Evolutionary conservation across 495 filamentous ascomycete genomes (phyloP).

Genomic region (Trichoderma gamsii): DNA sequence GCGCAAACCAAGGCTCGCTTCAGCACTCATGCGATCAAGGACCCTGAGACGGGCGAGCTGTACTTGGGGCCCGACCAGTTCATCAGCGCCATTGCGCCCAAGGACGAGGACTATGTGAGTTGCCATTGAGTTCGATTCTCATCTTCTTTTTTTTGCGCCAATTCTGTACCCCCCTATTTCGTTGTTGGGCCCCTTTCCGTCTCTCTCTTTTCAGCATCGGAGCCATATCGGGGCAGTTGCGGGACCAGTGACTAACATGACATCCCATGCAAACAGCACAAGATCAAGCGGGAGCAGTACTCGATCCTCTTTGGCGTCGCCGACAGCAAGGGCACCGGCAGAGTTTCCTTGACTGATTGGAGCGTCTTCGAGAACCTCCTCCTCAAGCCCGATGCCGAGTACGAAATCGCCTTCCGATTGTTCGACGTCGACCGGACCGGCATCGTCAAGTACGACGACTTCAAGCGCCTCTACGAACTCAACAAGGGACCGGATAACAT

Average conservation of each 20-base stretch:
- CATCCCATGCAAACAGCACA: slow-evolving; percentile 56
- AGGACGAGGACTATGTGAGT: slow-evolving; percentile 84
- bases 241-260: background rate
- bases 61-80: slow-evolving; percentile 82
- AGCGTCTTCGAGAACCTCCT: slow-evolving; percentile 88
- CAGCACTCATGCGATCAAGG: slow-evolving; percentile 66
- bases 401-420: slow-evolving; percentile 95
- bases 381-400: slow-evolving; percentile 91
- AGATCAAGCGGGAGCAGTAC: slow-evolving; percentile 93
- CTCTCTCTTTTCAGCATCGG: slow-evolving; percentile 20
- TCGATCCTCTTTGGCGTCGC: slow-evolving; percentile 86
- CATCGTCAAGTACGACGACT: slow-evolving; percentile 77
- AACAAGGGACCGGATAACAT: slow-evolving; percentile 77
- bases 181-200: background rate
- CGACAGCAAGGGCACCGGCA: slow-evolving; percentile 65
- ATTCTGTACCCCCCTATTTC: background rate
- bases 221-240: slow-evolving; percentile 7
- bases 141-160: background rate
- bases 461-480: slow-evolving; percentile 70
- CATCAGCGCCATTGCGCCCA: slow-evolving; percentile 82
- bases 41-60: slow-evolving; percentile 66
- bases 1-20: slow-evolving; percentile 66
- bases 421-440: slow-evolving; percentile 83
- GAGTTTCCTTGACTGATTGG: slow-evolving; percentile 79
- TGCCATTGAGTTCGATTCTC: background rate